phyloP scores from a whole-genome alignment of 768 basidiomycete species.

The Tricholoma bakamatsutake region DNA sequence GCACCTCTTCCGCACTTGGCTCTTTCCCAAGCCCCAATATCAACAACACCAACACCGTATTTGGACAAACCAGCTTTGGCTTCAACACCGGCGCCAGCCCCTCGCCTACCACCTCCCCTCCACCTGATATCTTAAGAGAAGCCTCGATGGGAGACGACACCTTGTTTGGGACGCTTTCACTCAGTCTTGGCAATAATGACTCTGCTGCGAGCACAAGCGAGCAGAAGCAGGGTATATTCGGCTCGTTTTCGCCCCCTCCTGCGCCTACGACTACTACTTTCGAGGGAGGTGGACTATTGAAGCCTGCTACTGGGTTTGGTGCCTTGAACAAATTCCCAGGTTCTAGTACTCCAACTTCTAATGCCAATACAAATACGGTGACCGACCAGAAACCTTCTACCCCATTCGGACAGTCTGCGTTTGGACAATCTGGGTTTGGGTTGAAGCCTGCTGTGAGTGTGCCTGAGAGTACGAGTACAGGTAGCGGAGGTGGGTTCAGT shows the following conservation, averaged over 20 bases:
- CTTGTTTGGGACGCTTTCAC: constrained; percentile 30
- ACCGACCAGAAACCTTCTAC: constrained; percentile 11
- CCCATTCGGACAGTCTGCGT: constrained; percentile 20
- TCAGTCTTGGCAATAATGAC: constrained; percentile 25
- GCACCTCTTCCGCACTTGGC: constrained; percentile 13
- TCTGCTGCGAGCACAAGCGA: constrained; percentile 20
- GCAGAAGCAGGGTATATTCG: constrained; percentile 27
- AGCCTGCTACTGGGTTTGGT: constrained; percentile 38
- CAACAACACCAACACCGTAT: constrained; percentile 11
- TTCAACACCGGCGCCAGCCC: constrained; percentile 11
- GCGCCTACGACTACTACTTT: constrained; percentile 19
- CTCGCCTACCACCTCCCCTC: constrained; percentile 6
- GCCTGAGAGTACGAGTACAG: constrained; percentile 6
- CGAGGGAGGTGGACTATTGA: constrained; percentile 24
- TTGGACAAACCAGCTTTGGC: constrained; percentile 25
- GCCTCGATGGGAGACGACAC: constrained; percentile 42
- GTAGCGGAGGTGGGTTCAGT: constrained; percentile 28
- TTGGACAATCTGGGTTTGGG: constrained; percentile 36
- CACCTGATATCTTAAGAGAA: constrained; percentile 33
- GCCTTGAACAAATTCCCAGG: constrained; percentile 33
- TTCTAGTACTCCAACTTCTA: constrained; percentile 5
- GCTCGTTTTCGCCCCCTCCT: constrained; percentile 25
- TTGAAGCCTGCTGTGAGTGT: constrained; percentile 22
- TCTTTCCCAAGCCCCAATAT: constrained; percentile 11
- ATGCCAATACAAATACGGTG: constrained; percentile 1